Percentiles rank a stretch among this genome's conserved stretches.
These are phyloP conservation scores for Cenchrus fungigraminus DNA, from an alignment of 176 grass and related monocot genomes.

Conservation along the genomic window DNA sequence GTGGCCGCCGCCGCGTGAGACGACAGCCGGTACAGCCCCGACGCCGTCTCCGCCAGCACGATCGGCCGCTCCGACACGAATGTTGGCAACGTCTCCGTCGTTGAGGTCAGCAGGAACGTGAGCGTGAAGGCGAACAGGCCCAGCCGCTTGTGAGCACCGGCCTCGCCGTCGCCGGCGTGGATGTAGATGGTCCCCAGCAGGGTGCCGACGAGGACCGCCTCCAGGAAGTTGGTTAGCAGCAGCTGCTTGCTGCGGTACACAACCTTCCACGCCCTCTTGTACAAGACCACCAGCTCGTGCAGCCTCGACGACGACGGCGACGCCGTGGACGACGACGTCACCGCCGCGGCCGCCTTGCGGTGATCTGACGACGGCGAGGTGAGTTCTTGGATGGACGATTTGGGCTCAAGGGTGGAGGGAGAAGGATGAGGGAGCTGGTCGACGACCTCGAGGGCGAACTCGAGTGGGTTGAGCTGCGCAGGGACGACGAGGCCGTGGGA, in stretches of 20 bases:
- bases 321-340: neutral
- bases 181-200: slow-evolving; percentile 95
- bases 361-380: neutral
- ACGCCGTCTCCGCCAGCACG: slow-evolving; percentile 74
- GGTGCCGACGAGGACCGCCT: slow-evolving; percentile 67
- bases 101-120: slow-evolving; percentile 85
- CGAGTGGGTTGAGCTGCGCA: slow-evolving; percentile 84
- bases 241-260: slow-evolving; percentile 91
- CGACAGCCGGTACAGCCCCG: slow-evolving; percentile 88
- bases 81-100: slow-evolving; percentile 87
- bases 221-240: slow-evolving; percentile 82
- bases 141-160: slow-evolving; percentile 72
- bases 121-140: slow-evolving; percentile 98
- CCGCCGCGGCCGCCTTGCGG: slow-evolving; percentile 5
- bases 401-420: slow-evolving; percentile 25
- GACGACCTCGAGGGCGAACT: slow-evolving; percentile 87
- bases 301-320: slow-evolving; percentile 53
- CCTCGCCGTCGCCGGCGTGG: slow-evolving; percentile 64
- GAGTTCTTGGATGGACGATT: neutral
- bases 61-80: slow-evolving; percentile 92
- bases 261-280: slow-evolving; percentile 82
- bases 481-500: slow-evolving; percentile 64
- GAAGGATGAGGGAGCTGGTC: slow-evolving; percentile 66
- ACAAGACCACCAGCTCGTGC: slow-evolving; percentile 63
- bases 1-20: slow-evolving; percentile 69